Base-by-base conservation (phyloP, 371 early-diverging fungal species). In the Thermomucor indicae-seudaticae region DNA sequence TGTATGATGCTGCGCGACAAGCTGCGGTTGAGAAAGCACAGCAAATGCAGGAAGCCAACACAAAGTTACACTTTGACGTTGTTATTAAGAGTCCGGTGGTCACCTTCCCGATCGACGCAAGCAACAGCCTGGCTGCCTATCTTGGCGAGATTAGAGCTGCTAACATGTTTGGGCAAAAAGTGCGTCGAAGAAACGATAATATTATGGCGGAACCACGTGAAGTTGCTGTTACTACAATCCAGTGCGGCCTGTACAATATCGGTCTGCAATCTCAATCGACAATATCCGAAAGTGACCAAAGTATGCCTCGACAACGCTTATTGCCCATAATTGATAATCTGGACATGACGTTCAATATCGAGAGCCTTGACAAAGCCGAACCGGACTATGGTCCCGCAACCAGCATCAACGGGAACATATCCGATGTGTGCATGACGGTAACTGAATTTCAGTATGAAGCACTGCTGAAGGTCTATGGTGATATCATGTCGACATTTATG, bases 81-180 rank as follows among this genome's bases (percentile, higher is more conserved):
- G 58, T 69, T 7, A 79, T 97, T 62, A 78, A 83, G n/a, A 86
- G 96, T 17, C 98, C 98, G 0, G 83, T 95, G 25, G 73, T 97
- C n/a, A 78, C 83, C 4, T 86, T 95, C 53, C 95, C 96, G 0
- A 77, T 84, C n/a, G 74, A 74, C 6, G 66, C 67, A 39, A 64
- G 67, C 14, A 65, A 78, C 0, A 72, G 63, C 6, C 87, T 90
- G 49, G 60, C 62, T 6, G 89, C 93, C 24, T 82, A 93, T 65
- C 75, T 95, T 22, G 98, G 98, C 50, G 84, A 89, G 55, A 84
- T 98, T 17, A 76, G 89, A 3, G 90, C 95, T 1, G 73, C 65
- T 16, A 96, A 95, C 61, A 59, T 69, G 39, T 91, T 92, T 64
- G 45, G 43, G 7, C 47, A 57, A 4, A 59, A 69, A 17, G 56